Base-by-base conservation (phyloP, 208 protist genomes). In the Phytomonas sp. region DNA sequence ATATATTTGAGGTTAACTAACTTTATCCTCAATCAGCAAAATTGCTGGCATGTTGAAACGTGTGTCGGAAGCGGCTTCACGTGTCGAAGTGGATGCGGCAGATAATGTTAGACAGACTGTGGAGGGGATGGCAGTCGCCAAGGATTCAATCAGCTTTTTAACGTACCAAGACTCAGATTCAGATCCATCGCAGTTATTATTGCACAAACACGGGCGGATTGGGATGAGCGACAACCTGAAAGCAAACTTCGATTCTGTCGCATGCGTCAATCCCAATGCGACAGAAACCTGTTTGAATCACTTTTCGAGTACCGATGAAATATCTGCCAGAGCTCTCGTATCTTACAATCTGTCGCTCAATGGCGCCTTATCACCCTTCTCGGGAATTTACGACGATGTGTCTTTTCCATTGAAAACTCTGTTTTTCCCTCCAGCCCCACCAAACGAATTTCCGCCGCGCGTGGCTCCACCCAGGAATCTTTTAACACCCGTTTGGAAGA, bases 371-470 rank as follows among this genome's bases (percentile, higher is more conserved):
- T 64, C 61, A 37, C 67, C 49, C 60, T 86, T 82, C 52, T 66
- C 78, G 6, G 80, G 83, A 6, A 26, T 86, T 40, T 89, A 88
- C 79, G 76, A 91, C 4, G 79, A 91, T 63, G 84, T 89, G 2
- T 75, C 71, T 32, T 94, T 84, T 71, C 86, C 81, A 34, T 72
- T 91, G 49, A 68, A 64, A 12, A 92, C 84, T 6, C 69, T 90
- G 30, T 92, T 82, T 70, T 82, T 66, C 49, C 87, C 89, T 19
- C 89, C 89, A 4, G 67, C 84, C 30, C 84, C 87, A 14, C 87
- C 89, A 10, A 72, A 78, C 10, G 84, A 85, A 62, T 42, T 91
- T 32, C 80, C 84, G 33, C 49, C 0, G 60, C 60, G 60, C 29
- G 29, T 64, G 2, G 26, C 60, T 32, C 45, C 16, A 6, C 45